A percentile compares a stretch with the other conserved stretches of the same genome.
These are phyloP conservation scores for Starmerella stigmatis DNA, from an alignment of 805 yeast genomes.

Conservation along the genomic window DNA sequence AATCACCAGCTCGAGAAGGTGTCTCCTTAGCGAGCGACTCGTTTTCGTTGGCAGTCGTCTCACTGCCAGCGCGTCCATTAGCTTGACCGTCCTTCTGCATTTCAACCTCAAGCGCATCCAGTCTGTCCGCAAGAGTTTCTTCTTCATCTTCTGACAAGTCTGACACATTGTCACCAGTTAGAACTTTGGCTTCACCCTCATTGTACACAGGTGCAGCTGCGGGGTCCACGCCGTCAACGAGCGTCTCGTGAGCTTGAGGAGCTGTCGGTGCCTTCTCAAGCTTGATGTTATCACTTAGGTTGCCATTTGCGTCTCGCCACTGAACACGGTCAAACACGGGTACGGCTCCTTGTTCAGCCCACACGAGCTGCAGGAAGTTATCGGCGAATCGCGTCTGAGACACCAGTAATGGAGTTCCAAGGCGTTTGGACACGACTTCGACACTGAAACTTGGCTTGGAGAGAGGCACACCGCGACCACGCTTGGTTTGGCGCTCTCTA, in stretches of 20 bases:
- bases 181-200: conserved; percentile 29
- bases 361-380: conserved; percentile 18
- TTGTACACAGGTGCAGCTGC: conserved; percentile 36
- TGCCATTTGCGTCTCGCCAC: conserved; percentile 28
- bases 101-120: conserved; percentile 31
- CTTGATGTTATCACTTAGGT: conserved; percentile 4
- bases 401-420: conserved; percentile 6
- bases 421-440: conserved; percentile 9
- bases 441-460: conserved; percentile 14
- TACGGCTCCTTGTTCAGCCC: conserved; percentile 30
- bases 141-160: conserved; percentile 29
- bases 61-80: conserved; percentile 22
- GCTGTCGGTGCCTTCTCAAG: conserved; percentile 19
- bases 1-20: conserved; percentile 25
- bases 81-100: conserved; percentile 12
- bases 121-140: conserved; percentile 36
- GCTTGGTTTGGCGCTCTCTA: conserved; percentile 8
- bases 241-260: conserved; percentile 23
- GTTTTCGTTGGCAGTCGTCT: background rate
- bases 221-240: conserved; percentile 31
- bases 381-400: conserved; percentile 17
- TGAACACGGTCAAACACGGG: conserved; percentile 30
- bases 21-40: background rate
- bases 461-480: conserved; percentile 7
- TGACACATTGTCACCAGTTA: conserved; percentile 31